A percentile compares a stretch with the other conserved stretches of the same genome.
Conservation (phyloP, 345 rosid species). For the Litchi chinensis region DNA sequence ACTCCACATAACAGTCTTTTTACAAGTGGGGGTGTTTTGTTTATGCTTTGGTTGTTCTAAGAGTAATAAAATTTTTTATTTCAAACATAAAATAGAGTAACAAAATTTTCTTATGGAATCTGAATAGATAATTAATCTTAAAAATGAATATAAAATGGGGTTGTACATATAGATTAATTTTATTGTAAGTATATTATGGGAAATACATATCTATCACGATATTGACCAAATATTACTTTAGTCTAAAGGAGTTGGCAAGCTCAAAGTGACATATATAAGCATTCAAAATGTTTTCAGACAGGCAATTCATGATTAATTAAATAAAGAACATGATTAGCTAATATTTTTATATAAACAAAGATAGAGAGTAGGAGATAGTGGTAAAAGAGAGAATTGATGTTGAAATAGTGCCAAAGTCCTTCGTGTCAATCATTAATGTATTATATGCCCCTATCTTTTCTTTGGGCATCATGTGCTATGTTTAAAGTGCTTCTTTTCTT, state of each 20-base stretch:
- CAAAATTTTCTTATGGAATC: no score
- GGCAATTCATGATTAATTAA: background rate
- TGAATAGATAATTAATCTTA: background rate
- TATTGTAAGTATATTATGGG: background rate
- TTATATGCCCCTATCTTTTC: constrained; percentile 19
- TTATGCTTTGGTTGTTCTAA: background rate
- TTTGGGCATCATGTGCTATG: constrained; percentile 22
- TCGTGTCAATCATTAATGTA: constrained; percentile 38
- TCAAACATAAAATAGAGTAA: no score
- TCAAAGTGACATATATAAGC: background rate
- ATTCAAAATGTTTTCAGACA: background rate
- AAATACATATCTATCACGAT: background rate
- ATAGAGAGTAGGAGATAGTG: background rate
- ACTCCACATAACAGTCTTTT: background rate
- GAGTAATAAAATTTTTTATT: no score
- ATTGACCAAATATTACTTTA: constrained; percentile 11
- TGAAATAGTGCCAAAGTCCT: constrained; percentile 5
- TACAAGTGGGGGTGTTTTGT: no score
- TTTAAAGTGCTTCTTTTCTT: constrained; percentile 1
- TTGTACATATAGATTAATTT: no score
- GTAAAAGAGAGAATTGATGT: background rate
- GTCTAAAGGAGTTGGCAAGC: constrained; percentile 3
- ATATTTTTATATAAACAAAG: constrained; percentile 9
- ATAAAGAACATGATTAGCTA: constrained; percentile 3
- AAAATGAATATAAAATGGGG: no score